Evolutionary conservation across 2,329 filamentous ascomycete genomes (phyloP).

Genomic region (Metarhizium album): DNA sequence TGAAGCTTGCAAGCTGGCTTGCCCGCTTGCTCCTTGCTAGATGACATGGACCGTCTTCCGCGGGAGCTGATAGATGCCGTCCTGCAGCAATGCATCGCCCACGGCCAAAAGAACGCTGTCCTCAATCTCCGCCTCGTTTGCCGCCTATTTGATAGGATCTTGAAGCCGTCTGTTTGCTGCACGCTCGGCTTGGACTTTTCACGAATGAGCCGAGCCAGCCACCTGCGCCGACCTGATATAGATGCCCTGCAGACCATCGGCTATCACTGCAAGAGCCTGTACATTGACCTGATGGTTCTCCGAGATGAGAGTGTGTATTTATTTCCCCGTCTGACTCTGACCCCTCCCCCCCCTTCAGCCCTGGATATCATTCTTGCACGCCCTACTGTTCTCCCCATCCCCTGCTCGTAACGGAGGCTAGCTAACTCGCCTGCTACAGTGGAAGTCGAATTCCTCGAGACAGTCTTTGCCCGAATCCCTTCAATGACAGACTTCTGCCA

Average conservation of each 20-base stretch:
- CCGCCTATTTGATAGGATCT: slow-evolving; percentile 33
- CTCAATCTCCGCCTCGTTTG: slow-evolving; percentile 38
- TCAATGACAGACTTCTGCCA: slow-evolving; percentile 34
- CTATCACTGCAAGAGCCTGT: slow-evolving; percentile 36
- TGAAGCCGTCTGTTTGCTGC: slow-evolving; percentile 34
- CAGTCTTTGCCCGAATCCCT: slow-evolving; percentile 34
- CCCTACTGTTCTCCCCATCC: too few species aligned
- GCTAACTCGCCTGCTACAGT: slow-evolving; percentile 22
- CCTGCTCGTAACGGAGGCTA: background rate
- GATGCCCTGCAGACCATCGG: slow-evolving; percentile 34
- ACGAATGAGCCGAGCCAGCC: slow-evolving; percentile 29
- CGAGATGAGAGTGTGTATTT: slow-evolving; percentile 38
- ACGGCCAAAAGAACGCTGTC: slow-evolving; percentile 32
- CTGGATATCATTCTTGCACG: too few species aligned
- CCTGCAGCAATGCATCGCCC: slow-evolving; percentile 30
- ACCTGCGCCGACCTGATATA: slow-evolving; percentile 21
- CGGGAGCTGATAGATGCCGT: slow-evolving; percentile 37
- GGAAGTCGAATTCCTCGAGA: slow-evolving; percentile 36
- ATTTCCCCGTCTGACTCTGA: too few species aligned
- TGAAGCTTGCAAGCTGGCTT: background rate
- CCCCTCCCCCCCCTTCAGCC: background rate
- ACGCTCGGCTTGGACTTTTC: slow-evolving; percentile 41
- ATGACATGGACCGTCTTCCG: slow-evolving; percentile 34
- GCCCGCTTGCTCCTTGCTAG: background rate
- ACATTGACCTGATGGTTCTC: slow-evolving; percentile 41